phyloP scores from a whole-genome alignment of 2,329 filamentous ascomycete genomes.

The Epichloe brachyelytri region DNA sequence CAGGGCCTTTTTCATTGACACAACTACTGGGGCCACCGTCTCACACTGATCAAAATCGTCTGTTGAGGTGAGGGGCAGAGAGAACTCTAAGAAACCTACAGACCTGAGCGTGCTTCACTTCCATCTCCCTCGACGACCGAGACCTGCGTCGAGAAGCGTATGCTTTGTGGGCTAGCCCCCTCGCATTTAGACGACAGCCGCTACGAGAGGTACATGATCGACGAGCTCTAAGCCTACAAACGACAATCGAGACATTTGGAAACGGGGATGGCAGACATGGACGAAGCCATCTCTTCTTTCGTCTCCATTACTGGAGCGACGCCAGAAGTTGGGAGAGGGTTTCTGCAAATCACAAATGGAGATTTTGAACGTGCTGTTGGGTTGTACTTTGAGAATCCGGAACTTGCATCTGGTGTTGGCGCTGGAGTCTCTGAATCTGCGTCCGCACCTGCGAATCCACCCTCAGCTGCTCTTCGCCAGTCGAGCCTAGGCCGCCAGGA shows the following conservation, averaged over 20 bases:
- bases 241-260: neutral
- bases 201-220: neutral
- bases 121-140: neutral
- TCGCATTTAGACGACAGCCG: neutral
- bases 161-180: too few species aligned
- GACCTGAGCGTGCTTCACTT: neutral
- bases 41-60: neutral
- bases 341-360: slow-evolving; percentile 72
- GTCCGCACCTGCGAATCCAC: slow-evolving; percentile 5
- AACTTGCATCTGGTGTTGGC: slow-evolving; percentile 35
- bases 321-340: slow-evolving; percentile 63
- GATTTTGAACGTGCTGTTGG: slow-evolving; percentile 77
- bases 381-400: slow-evolving; percentile 82
- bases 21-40: neutral
- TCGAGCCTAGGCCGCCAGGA: slow-evolving; percentile 21
- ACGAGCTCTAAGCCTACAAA: neutral
- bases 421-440: slow-evolving; percentile 16
- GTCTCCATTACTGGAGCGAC: slow-evolving; percentile 67
- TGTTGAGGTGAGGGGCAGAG: neutral
- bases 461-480: slow-evolving; percentile 19
- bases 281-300: slow-evolving; percentile 65
- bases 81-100: neutral
- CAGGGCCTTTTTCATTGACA: neutral
- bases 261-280: slow-evolving; percentile 33
- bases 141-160: neutral